Conservation (phyloP, 257 asterid genomes). For the Leonotis leonurus region DNA sequence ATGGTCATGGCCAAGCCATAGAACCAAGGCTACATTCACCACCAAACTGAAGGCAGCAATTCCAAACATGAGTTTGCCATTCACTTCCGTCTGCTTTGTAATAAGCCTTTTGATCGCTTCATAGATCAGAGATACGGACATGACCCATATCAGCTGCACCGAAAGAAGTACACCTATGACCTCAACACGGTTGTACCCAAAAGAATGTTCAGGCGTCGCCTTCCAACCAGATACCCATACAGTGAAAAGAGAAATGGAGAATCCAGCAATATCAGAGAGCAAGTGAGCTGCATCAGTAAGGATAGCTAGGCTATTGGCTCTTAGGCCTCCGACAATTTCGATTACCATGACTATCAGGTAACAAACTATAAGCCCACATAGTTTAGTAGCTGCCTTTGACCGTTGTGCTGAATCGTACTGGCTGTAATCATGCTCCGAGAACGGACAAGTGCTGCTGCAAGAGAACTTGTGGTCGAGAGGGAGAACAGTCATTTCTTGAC, state of each 20-base stretch:
- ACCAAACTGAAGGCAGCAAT: slow-evolving; percentile 70
- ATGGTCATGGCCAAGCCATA: slow-evolving; percentile 77
- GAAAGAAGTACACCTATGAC: slow-evolving; percentile 76
- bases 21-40: slow-evolving; percentile 42
- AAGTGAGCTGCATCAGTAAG: slow-evolving; percentile 76
- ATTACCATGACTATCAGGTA: slow-evolving; percentile 47
- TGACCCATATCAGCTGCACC: slow-evolving; percentile 68
- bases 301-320: slow-evolving; percentile 74
- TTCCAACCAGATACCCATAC: slow-evolving; percentile 69
- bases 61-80: slow-evolving; percentile 67
- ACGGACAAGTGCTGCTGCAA: slow-evolving; percentile 58
- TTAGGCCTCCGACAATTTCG: slow-evolving; percentile 66
- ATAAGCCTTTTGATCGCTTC: slow-evolving; percentile 57
- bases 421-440: slow-evolving; percentile 38
- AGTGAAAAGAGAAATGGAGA: slow-evolving; percentile 56
- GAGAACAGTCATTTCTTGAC: slow-evolving; percentile 12
- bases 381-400: slow-evolving; percentile 49
- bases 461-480: slow-evolving; percentile 21
- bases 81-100: slow-evolving; percentile 29
- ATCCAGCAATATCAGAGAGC: slow-evolving; percentile 62
- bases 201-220: slow-evolving; percentile 58
- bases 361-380: slow-evolving; percentile 50
- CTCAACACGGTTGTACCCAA: slow-evolving; percentile 68
- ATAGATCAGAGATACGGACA: slow-evolving; percentile 47
- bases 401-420: slow-evolving; percentile 39